These are phyloP conservation scores for Fusarium sp. DNA, from an alignment of 2,329 filamentous ascomycete species.

Conservation along the genomic window DNA sequence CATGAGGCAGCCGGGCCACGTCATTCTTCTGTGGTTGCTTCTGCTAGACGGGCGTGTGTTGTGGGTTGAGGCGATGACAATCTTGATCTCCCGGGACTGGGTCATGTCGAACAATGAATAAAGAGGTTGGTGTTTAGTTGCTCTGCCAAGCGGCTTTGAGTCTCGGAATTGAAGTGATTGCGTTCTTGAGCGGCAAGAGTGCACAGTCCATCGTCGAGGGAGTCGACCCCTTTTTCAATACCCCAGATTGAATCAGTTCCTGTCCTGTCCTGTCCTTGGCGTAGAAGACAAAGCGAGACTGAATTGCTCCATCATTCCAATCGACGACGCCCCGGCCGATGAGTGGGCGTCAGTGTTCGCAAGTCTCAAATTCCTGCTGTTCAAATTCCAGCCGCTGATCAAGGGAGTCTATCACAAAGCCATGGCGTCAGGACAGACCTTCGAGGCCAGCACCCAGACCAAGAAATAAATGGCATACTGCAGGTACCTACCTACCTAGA, in stretches of 20 bases:
- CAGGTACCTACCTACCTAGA: no score
- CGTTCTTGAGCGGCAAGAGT: not conserved
- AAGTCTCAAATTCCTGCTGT: slow-evolving; percentile 23
- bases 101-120: slow-evolving; percentile 13
- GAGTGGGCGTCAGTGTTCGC: not conserved
- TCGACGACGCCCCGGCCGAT: not conserved
- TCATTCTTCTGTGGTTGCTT: not conserved
- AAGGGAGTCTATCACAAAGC: slow-evolving; percentile 17
- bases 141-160: slow-evolving; percentile 16
- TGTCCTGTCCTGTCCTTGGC: not conserved
- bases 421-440: not conserved
- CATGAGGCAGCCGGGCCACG: slow-evolving; percentile 26
- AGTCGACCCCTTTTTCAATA: slow-evolving; percentile 25
- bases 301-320: slow-evolving; percentile 35
- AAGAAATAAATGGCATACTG: no score
- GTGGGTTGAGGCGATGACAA: slow-evolving; percentile 23
- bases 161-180: not conserved
- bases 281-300: slow-evolving; percentile 4
- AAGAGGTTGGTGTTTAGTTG: not conserved
- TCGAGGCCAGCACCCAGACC: not conserved
- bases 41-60: not conserved
- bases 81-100: slow-evolving; percentile 27
- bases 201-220: not conserved
- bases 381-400: slow-evolving; percentile 33
- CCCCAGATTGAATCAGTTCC: not conserved